phyloP scores from a whole-genome alignment of 2,329 filamentous ascomycete species.

The Rhynchosporium agropyri region DNA sequence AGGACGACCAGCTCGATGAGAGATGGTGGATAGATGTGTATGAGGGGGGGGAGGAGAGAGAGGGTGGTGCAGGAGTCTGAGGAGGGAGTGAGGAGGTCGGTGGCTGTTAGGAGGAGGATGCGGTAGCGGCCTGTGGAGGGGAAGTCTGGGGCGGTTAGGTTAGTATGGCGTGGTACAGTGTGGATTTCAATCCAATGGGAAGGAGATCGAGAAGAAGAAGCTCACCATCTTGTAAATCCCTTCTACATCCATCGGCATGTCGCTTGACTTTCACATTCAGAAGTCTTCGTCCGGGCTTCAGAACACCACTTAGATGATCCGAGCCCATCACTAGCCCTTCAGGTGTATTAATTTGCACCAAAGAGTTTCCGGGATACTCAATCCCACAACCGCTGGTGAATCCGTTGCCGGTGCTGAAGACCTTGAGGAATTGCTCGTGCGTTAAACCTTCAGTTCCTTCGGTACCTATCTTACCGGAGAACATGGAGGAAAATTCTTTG shows the following conservation, averaged over 20 bases:
- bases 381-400: constrained; percentile 46
- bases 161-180: neutral
- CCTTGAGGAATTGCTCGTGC: constrained; percentile 57
- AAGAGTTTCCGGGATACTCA: constrained; percentile 35
- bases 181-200: too few relatives aligned
- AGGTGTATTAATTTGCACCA: constrained; percentile 21
- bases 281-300: constrained; percentile 38
- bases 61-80: constrained; percentile 23
- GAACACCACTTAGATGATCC: constrained; percentile 34
- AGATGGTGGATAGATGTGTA: constrained; percentile 51
- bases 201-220: too few relatives aligned
- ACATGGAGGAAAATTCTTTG: constrained; percentile 57
- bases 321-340: constrained; percentile 12
- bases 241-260: constrained; percentile 37
- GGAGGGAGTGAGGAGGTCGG: constrained; percentile 28
- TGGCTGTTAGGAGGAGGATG: constrained; percentile 8
- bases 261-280: constrained; percentile 36
- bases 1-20: constrained; percentile 68
- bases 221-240: constrained; percentile 39
- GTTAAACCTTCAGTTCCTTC: constrained; percentile 62
- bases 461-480: constrained; percentile 58
- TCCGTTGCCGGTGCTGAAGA: constrained; percentile 51
- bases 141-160: constrained; percentile 17
- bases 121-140: constrained; percentile 12
- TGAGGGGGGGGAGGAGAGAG: constrained; percentile 18